Base-by-base conservation (phyloP, 805 yeast genomes). In the Pichia manshurica region DNA sequence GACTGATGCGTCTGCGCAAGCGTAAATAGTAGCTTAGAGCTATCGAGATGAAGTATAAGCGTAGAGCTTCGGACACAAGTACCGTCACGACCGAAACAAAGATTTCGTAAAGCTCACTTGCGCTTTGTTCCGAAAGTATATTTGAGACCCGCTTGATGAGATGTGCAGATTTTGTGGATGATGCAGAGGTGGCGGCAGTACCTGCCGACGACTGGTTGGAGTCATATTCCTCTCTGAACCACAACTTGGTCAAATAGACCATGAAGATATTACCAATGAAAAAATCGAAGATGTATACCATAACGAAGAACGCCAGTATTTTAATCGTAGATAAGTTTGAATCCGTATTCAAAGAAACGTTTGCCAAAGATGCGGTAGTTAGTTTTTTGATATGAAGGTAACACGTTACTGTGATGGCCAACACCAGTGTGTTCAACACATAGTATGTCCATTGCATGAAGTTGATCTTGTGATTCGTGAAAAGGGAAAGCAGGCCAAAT, bases 381-480 rank as follows among this genome's bases (percentile, higher is more conserved):
- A 39, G 16, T 23, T 35, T 33, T 32, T 34, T 42, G 4, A 47
- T 20, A 15, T 39, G 37, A 16, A 34, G 36, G 22, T 43, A 47
- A 17, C 41, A 39, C 19, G 32, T 21, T 4, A 39, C 20, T 3
- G 82, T 87, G 46, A 84, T 73, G 3, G 89, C 80, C 39, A 90
- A 66, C 5, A 81, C 71, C 3, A 77, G 46, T 15, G 86, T 68
- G 3, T 95, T 82, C 49, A 82, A 63, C 16, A 84, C 56, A 63
- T 90, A 88, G 54, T 82, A 79, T 1, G 84, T 50, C 93, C 96
- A 86, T 61, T 91, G 97, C 68, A 85, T 69, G 51, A 82, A 77
- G 50, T 81, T 82, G 47, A 90, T 72, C 2, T 93, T 93, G 60
- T 90, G 96, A 1, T 96, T 93, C 0, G 97, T 90, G 59, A 91